Base-by-base conservation (phyloP, 495 filamentous ascomycete species). In the Aspergillus diversus region DNA sequence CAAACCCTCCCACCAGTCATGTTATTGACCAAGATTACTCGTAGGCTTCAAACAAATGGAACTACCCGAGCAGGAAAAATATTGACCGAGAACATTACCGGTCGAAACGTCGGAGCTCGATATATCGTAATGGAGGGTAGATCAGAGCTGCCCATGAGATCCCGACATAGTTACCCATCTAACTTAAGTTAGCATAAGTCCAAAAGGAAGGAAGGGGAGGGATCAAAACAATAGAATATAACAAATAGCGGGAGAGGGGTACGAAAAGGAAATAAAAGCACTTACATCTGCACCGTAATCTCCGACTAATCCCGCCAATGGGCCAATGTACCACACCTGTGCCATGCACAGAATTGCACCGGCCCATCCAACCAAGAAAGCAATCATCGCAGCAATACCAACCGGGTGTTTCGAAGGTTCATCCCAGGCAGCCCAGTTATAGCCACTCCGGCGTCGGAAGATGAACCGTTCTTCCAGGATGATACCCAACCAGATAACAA, bases 341-440 rank as follows among this genome's bases (percentile, higher is more conserved):
- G 85, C 84, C 88, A 91, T 91, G 59, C 86, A 88, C 58, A 92
- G 68, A 7, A 92, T 76, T 2, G 87, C 87, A 5, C 89, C 89
- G 9, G 77, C 82, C 89, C 89, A 92, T 0, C 89, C 89, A 35
- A 90, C 66, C n/a, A 87, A 66, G 65, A 90, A 92, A 0, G 87
- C 82, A 7, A 78, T 71, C 6, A 89, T 69, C 16, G 85, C 88
- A 0, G 89, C 88, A 51, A 86, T 71, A 0, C 89, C 89, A 31
- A 88, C 54, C 0, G 89, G 89, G 47, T 91, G 74, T 59, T 84
- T 85, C 1, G 73, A 71, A 32, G 77, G 80, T 60, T 85, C 77
- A 56, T 88, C 76, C 88, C 88, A 91, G 17, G 71, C 73, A 6
- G 72, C 69, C 89, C 89, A 91, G 64, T 88, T 83, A 65, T 83